phyloP scores from a whole-genome alignment of 495 filamentous ascomycete genomes.

The Aspergillus avenaceus region DNA sequence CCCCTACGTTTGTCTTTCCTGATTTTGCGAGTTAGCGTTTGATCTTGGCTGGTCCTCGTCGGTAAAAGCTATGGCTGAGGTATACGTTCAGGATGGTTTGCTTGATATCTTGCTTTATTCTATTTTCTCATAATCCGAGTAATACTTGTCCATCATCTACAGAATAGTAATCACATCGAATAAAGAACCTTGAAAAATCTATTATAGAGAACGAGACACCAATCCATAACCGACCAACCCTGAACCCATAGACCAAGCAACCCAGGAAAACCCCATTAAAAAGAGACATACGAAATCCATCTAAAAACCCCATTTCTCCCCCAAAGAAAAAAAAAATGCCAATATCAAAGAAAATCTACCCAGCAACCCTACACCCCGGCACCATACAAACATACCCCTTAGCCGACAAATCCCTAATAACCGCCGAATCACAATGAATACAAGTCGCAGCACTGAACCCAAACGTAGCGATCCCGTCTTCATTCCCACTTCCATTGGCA shows the following conservation, averaged over 20 bases:
- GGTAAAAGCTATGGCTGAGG: background rate
- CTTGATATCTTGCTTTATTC: background rate
- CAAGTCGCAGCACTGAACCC: slow-evolving; percentile 15
- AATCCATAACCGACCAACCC: no score
- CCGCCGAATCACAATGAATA: slow-evolving; percentile 15
- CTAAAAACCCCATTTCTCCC: background rate
- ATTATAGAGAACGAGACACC: no score
- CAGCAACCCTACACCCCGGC: slow-evolving; percentile 8
- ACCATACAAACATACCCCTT: slow-evolving; percentile 20
- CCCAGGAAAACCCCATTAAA: no score
- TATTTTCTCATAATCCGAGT: background rate
- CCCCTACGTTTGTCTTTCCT: background rate
- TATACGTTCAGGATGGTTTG: background rate
- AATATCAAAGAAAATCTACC: no score
- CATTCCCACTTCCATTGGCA: no score
- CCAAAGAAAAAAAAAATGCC: background rate
- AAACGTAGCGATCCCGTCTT: background rate
- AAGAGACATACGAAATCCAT: background rate
- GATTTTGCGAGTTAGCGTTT: background rate
- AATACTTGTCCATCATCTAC: no score
- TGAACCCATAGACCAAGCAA: no score
- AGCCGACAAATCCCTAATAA: slow-evolving; percentile 1
- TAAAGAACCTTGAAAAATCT: no score
- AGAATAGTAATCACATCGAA: no score
- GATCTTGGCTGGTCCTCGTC: background rate